These are phyloP conservation scores for Barnettozyma siamensis DNA, from an alignment of 805 yeast genomes.

Conservation along the genomic window DNA sequence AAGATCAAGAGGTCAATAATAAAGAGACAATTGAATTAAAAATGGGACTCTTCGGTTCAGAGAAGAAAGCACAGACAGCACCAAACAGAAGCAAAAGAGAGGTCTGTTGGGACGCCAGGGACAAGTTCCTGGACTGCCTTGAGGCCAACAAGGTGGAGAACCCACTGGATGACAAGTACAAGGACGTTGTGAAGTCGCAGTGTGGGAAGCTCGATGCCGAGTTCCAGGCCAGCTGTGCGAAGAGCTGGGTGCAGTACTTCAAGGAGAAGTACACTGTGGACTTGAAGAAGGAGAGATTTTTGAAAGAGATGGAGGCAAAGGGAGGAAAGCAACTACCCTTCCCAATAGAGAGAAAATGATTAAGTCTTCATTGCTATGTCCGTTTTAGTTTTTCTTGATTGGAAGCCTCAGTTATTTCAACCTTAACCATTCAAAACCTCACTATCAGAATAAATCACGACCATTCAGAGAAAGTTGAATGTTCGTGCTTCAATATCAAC, in stretches of 20 bases:
- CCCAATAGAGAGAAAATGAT: slow-evolving; percentile 18
- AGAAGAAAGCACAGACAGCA: slow-evolving; percentile 32
- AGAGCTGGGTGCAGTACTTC: slow-evolving; percentile 85
- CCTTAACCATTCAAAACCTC: too few relatives aligned
- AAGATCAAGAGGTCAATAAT: too few relatives aligned
- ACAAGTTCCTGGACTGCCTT: slow-evolving; percentile 67
- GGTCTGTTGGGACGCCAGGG: slow-evolving; percentile 89
- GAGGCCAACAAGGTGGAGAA: slow-evolving; percentile 62
- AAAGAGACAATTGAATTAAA: too few relatives aligned
- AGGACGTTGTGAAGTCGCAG: slow-evolving; percentile 40
- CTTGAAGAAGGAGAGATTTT: slow-evolving; percentile 57
- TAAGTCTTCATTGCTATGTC: too few relatives aligned
- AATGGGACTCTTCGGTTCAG: slow-evolving; percentile 27
- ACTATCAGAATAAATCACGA: too few relatives aligned
- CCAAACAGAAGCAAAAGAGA: slow-evolving; percentile 66
- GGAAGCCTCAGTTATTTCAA: too few relatives aligned
- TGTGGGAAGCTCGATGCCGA: slow-evolving; percentile 55
- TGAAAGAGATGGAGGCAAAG: slow-evolving; percentile 64
- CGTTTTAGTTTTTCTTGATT: too few relatives aligned
- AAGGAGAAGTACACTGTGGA: slow-evolving; percentile 85
- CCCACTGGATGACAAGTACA: slow-evolving; percentile 53
- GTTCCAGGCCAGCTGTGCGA: slow-evolving; percentile 72
- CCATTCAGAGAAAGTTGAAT: too few relatives aligned
- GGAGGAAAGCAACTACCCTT: slow-evolving; percentile 37
- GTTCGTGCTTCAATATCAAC: too few relatives aligned